Evolutionary conservation across 2,329 filamentous ascomycete species (phyloP).

Genomic region (Ciborinia camelliae): DNA sequence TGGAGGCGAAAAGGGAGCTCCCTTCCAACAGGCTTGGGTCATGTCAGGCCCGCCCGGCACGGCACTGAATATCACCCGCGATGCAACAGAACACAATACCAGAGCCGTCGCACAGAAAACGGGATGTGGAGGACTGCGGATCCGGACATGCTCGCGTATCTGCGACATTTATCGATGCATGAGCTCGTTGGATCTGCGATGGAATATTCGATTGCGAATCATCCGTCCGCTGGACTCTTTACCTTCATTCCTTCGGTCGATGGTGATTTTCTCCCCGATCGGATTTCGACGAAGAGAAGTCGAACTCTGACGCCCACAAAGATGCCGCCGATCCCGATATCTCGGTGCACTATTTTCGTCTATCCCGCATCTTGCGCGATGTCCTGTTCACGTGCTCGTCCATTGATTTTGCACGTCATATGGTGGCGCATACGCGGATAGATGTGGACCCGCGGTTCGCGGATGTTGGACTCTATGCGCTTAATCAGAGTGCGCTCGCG

Average conservation of each 20-base stretch:
- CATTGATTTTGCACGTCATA: slow-evolving; percentile 2
- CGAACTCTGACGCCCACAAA: background rate
- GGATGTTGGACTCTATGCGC: background rate
- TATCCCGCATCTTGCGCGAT: slow-evolving; percentile 1
- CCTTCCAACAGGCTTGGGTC: slow-evolving; percentile 13
- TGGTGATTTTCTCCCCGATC: slow-evolving; percentile 11
- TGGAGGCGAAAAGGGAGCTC: background rate
- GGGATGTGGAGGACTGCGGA: background rate
- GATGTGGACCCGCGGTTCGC: background rate
- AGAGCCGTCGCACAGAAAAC: background rate
- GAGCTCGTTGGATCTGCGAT: slow-evolving; percentile 15
- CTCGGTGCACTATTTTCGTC: slow-evolving; percentile 8
- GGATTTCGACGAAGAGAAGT: slow-evolving; percentile 8
- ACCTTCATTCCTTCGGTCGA: slow-evolving; percentile 16
- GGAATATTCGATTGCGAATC: slow-evolving; percentile 17
- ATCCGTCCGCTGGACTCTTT: slow-evolving; percentile 7
- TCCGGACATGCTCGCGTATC: background rate
- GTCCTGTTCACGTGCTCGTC: slow-evolving; percentile 14
- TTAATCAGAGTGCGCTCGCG: slow-evolving; percentile 16
- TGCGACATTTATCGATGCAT: slow-evolving; percentile 1
- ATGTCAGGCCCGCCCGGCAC: slow-evolving; percentile 5
- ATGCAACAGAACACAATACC: slow-evolving; percentile 8
- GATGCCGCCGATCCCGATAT: background rate
- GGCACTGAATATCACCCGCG: background rate
- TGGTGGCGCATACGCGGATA: slow-evolving; percentile 10